Base-by-base conservation (phyloP, 768 basidiomycete genomes). In the Antrodiella citrinella region DNA sequence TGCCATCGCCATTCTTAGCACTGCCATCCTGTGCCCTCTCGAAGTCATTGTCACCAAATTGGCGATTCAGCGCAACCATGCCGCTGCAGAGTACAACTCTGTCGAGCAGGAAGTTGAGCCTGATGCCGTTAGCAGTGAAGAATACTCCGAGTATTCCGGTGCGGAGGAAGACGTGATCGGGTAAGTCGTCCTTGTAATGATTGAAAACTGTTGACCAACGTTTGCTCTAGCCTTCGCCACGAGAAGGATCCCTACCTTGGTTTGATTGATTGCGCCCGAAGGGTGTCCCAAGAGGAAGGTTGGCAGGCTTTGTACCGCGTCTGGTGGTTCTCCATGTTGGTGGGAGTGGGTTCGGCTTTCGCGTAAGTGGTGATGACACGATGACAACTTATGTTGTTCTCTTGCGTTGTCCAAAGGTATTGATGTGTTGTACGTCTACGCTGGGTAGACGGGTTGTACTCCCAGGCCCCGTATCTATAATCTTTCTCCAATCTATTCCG, bases 81-180 rank as follows among this genome's bases (percentile, higher is more conserved):
- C 83, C 4, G 81, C 83, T 13, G 69, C 81, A 4, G 86, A 84
- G 49, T 86, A 78, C 59, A 85, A 87, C 54, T 82, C 86, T 1
- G 78, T 86, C 24, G 69, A 80, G 3, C 85, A 88, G 59, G 86
- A 91, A 57, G 78, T 79, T 15, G 82, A 83, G 38, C 80, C 78
- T 4, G 82, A 85, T 57, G 70, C 68, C 2, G 77, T 86, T 51
- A 76, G 79, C 43, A 67, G 69, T 1, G 65, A 69, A 4, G 85
- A 87, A 55, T 91, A 80, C 57, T 72, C 78, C 19, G 86, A 87
- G 57, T 91, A 80, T 57, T 72, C 78, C 21, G 85, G 83, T 13
- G 65, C 71, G 4, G 81, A 85, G 22, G 89, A 92, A 59, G 90
- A 92, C 56, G 90, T 92, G 15, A 89, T 92, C 54, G 88, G 87